Conservation (phyloP, 148 eudicot species). For the Fagopyrum homotropicum region DNA sequence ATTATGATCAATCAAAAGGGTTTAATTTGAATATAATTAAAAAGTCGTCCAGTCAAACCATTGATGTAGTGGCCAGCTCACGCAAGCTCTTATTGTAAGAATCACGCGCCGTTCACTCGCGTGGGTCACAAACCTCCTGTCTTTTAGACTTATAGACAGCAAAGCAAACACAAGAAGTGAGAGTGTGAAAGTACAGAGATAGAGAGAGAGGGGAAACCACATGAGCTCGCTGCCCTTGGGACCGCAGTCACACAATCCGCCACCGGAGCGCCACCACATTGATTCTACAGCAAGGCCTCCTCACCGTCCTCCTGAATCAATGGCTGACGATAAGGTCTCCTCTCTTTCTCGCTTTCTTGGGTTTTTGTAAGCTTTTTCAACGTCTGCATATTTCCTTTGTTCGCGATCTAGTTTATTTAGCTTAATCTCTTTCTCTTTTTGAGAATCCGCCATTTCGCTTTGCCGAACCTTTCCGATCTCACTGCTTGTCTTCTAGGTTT, state of each 20-base stretch:
- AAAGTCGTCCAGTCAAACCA: neutral
- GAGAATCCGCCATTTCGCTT: neutral
- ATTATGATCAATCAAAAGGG: neutral
- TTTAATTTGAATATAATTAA: neutral
- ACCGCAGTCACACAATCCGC: constrained; percentile 8
- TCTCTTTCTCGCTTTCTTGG: constrained; percentile 1
- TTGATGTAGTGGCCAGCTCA: neutral
- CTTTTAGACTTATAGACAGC: neutral
- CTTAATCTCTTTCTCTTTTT: neutral
- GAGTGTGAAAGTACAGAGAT: neutral
- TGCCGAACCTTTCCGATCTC: neutral
- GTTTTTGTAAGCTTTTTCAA: neutral
- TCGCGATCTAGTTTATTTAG: neutral
- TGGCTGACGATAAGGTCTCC: constrained; percentile 46
- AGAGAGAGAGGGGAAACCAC: neutral
- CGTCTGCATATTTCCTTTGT: neutral
- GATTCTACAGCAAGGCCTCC: constrained; percentile 1
- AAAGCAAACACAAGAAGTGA: neutral
- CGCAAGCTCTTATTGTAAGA: neutral
- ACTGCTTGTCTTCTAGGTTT: neutral
- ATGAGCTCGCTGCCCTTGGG: constrained; percentile 1
- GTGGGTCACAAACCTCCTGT: neutral
- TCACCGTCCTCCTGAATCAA: constrained; percentile 15
- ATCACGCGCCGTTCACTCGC: neutral
- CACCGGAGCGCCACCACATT: constrained; percentile 25